Evolutionary conservation across 2,329 filamentous ascomycete genomes (phyloP).

Genomic region (Anisogramma anomala): DNA sequence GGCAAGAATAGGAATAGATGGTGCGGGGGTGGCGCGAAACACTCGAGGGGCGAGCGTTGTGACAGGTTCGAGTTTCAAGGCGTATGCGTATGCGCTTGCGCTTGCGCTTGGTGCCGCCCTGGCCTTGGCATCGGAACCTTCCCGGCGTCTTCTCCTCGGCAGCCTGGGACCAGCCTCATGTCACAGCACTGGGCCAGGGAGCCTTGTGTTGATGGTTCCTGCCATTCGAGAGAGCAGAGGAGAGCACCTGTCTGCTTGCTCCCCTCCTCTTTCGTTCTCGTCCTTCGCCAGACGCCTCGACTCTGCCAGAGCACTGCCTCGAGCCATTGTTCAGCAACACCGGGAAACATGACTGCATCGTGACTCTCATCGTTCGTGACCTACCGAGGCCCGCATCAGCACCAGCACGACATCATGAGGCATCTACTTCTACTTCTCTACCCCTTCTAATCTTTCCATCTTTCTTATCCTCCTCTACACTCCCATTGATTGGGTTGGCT

Average conservation of each 20-base stretch:
- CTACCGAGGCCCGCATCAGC: constrained; percentile 11
- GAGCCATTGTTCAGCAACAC: background rate
- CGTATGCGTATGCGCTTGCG: too few species aligned
- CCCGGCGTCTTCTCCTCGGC: too few species aligned
- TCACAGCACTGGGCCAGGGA: too few species aligned
- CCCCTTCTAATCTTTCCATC: constrained; percentile 20
- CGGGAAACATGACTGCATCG: constrained; percentile 3
- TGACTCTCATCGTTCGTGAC: constrained; percentile 19
- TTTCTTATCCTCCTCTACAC: constrained; percentile 23
- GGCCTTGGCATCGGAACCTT: too few species aligned
- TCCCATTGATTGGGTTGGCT: constrained; percentile 37
- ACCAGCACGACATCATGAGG: constrained; percentile 15
- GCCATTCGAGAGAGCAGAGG: background rate
- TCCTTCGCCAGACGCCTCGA: too few species aligned
- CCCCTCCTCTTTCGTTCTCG: background rate
- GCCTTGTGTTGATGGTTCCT: too few species aligned
- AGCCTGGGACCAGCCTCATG: too few species aligned
- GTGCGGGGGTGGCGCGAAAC: too few species aligned
- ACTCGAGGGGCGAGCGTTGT: too few species aligned
- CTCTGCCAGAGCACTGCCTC: constrained; percentile 1
- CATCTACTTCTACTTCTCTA: constrained; percentile 21
- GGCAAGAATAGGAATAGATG: too few species aligned
- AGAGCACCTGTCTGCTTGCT: background rate
- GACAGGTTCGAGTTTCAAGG: too few species aligned
- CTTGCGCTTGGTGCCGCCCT: too few species aligned